Conservation (phyloP, 2,329 filamentous ascomycete genomes). For the Aspergillus caelatus region DNA sequence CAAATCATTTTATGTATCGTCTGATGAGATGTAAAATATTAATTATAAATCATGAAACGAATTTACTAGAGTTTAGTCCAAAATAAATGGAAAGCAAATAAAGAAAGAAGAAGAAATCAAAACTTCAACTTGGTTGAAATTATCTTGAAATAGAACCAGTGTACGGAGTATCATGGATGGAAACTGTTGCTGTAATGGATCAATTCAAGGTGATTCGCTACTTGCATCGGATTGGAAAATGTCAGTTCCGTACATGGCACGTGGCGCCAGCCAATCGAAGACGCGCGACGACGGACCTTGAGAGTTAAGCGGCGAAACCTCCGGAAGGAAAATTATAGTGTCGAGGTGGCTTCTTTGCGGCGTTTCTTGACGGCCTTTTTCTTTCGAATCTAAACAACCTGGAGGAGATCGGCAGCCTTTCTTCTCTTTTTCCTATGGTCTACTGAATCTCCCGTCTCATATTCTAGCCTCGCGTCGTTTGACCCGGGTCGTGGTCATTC, state of each 20-base stretch:
- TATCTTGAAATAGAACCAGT: neutral
- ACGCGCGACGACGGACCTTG: slow-evolving; percentile 12
- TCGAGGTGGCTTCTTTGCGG: slow-evolving; percentile 32
- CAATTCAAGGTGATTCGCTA: neutral
- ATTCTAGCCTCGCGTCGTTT: slow-evolving; percentile 21
- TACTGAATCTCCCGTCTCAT: slow-evolving; percentile 18
- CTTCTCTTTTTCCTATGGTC: slow-evolving; percentile 28
- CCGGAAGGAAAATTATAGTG: slow-evolving; percentile 26
- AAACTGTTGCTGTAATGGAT: no score
- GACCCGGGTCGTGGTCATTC: slow-evolving; percentile 35
- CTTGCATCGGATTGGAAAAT: slow-evolving; percentile 17
- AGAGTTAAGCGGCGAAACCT: slow-evolving; percentile 26
- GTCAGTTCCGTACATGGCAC: slow-evolving; percentile 21
- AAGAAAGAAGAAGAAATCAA: neutral
- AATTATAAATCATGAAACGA: neutral
- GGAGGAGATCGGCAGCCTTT: slow-evolving; percentile 4
- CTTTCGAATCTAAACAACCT: slow-evolving; percentile 4
- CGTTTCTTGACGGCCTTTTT: slow-evolving; percentile 5
- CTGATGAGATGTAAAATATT: slow-evolving; percentile 22
- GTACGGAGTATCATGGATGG: no score
- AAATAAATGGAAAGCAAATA: neutral
- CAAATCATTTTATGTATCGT: slow-evolving; percentile 37
- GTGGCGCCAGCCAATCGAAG: slow-evolving; percentile 24
- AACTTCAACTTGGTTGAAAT: neutral
- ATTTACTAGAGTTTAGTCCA: neutral